Evolutionary conservation across 345 rosid genomes (phyloP), one percentile per base, ranked within the genome.

Genomic region (Salix suchowensis): DNA sequence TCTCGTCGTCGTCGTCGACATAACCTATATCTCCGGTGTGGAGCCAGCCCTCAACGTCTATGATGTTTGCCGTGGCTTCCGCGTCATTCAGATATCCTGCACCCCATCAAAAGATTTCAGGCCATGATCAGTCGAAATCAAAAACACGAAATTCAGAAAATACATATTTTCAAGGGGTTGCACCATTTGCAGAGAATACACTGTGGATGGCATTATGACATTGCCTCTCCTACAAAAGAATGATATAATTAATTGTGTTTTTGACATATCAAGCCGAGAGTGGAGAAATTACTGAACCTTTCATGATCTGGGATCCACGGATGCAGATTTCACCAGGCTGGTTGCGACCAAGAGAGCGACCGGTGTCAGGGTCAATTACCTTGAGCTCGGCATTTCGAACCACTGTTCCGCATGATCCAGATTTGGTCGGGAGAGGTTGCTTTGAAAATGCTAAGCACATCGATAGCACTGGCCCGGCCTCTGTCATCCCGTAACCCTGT

Each of bases 401-500:
- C 19, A 91, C 98, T 0, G 97, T 93, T 4, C 98, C 98, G 71
- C 97, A 95, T 11, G 98, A 89, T 0, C 98, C 98, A 4, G 97
- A 89, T 81, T 95, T 95, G 44, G 93, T 87, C 8, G 88, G 89
- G n/a, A 86, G 86, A 0, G 98, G 91, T n/a, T 95, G 89, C 86
- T 87, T 95, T 5, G 98, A 97, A 62, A 93, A 95, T 23, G 81
- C 96, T 55, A 89, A 80, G 82, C 97, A 86, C 97, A 95, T 95
- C 23, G 98, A 86, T 65, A 95, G 77, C 58, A 95, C 98, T 4
- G 98, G 97, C 26, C 97, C 98, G 1, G 98, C 98, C 78, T 95
- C 98, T 19, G 98, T 95, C 98, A 95, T 95, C 19, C 98, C 98
- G 77, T 95, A 95, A 4, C 98, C 98, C 98, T 92, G 68, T 18